phyloP scores from a whole-genome alignment of 345 rosid genomes.

The Pelargonium nanum region DNA sequence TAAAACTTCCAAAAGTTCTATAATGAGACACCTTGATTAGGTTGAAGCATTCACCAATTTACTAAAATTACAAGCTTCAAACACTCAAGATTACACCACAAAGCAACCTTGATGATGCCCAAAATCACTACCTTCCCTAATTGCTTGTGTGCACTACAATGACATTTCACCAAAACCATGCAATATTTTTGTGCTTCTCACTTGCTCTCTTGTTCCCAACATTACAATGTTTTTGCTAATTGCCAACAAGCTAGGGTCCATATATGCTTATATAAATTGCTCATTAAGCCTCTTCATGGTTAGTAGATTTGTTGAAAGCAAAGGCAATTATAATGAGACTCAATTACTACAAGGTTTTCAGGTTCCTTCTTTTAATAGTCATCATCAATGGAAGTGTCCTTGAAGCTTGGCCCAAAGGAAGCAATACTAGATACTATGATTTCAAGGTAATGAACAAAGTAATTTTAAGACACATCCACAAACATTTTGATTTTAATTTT shows the following conservation, averaged over 20 bases:
- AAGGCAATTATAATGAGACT: not conserved
- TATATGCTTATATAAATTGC: not conserved
- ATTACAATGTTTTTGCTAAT: not conserved
- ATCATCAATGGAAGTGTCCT: conserved; percentile 6
- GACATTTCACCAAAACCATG: conserved; percentile 1
- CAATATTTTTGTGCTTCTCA: not conserved
- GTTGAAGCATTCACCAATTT: not conserved
- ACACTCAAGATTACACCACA: too few relatives aligned
- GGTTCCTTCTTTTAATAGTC: not conserved
- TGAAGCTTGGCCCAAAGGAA: conserved; percentile 3
- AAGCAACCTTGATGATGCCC: not conserved
- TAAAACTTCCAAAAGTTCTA: not conserved
- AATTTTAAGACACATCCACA: not conserved
- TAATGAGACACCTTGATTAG: conserved; percentile 1
- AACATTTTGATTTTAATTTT: conserved; percentile 1
- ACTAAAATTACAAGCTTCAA: not conserved
- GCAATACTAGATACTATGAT: conserved; percentile 5
- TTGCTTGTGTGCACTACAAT: not conserved
- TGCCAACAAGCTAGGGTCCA: not conserved
- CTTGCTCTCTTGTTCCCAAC: not conserved
- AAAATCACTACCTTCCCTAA: not conserved
- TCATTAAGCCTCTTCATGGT: not conserved
- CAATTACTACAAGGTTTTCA: not conserved
- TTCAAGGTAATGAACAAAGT: conserved; percentile 3
- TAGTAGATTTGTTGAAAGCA: not conserved